Evolutionary conservation across 2,329 filamentous ascomycete genomes (phyloP), one percentile per base, ranked within the genome.

Genomic region (Epicoccum sorghinum): DNA sequence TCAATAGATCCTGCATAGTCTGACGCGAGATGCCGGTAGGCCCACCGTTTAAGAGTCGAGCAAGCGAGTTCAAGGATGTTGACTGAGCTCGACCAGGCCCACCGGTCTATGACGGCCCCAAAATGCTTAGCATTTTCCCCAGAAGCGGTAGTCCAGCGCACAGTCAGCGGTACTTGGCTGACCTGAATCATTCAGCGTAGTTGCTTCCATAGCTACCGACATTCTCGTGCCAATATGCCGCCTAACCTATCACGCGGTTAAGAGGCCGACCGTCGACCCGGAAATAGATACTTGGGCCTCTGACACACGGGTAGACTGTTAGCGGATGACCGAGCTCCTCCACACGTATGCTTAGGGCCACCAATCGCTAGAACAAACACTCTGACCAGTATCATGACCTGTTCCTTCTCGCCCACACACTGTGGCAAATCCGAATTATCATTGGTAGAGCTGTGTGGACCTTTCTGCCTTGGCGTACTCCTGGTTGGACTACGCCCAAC

Each of bases 1-100:
- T 47, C 60, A 61, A 60, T 60, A 61, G 35, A 53, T 44, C 40
- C 42, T 59, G 60, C 58, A 61, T 60, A 25, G 35, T 59, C 47
- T 57, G 47, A 57, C 41, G 47, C 49, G 52, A 55, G 40, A 47
- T 39, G 42, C 22, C 46, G 51, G 45, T 45, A 46, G 47, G 47
- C 27, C 45, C 57, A 42, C 38, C 24, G 23, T 33, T 36, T 41
- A 23, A 35, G 41, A 18, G 29, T 40, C 44, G 47, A 47, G 40
- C 36, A 35, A 49, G 13, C 35, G 25, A 25, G n/a, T 29, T 29
- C 43, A 35, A 30, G n/a, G 52, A 35, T 33, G 32, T 10, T 49
- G 13, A 45, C 45, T 13, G 42, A 50, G 46, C 41, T 42, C 42
- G 41, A 39, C 47, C 37, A 37, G 41, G 42, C 25, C 30, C 29